Evolutionary conservation across 371 early-diverging fungal genomes (phyloP).

Genomic region (Apophysomyces trapeziformis): DNA sequence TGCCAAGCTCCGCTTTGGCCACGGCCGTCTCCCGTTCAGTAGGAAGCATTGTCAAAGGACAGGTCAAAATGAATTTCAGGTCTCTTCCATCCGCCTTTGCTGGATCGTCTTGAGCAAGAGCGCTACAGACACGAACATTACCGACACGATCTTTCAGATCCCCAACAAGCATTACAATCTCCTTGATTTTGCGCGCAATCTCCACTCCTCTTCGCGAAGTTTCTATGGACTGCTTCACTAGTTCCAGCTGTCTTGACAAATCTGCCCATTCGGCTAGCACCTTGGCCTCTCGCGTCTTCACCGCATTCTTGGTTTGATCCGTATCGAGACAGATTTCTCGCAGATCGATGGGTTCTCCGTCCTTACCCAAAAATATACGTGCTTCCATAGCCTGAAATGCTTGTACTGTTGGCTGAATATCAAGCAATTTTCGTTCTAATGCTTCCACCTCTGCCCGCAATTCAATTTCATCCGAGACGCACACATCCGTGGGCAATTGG

Average conservation of each 20-base stretch:
- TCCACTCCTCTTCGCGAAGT: constrained; percentile 39
- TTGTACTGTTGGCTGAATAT: constrained; percentile 43
- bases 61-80: constrained; percentile 32
- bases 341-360: constrained; percentile 29
- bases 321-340: constrained; percentile 31
- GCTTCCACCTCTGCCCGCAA: constrained; percentile 39
- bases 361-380: constrained; percentile 33
- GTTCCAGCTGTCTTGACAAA: constrained; percentile 32
- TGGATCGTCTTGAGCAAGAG: constrained; percentile 12
- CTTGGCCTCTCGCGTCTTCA: constrained; percentile 30
- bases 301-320: constrained; percentile 26
- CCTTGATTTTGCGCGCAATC: constrained; percentile 52
- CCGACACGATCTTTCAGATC: constrained; percentile 47
- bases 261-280: constrained; percentile 44
- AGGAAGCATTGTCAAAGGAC: constrained; percentile 44
- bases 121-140: constrained; percentile 35
- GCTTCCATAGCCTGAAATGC: constrained; percentile 45
- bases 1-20: constrained; percentile 44
- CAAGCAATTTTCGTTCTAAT: constrained; percentile 39
- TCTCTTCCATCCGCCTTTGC: constrained; percentile 24
- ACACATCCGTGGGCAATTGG: constrained; percentile 42
- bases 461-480: constrained; percentile 46
- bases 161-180: constrained; percentile 46
- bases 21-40: constrained; percentile 46
- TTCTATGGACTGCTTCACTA: constrained; percentile 28